Percentiles rank a stretch among this genome's conserved stretches.
These are phyloP conservation scores for Tetrahymena thermophila DNA, from an alignment of 73 alveolate genomes.

Conservation along the genomic window DNA sequence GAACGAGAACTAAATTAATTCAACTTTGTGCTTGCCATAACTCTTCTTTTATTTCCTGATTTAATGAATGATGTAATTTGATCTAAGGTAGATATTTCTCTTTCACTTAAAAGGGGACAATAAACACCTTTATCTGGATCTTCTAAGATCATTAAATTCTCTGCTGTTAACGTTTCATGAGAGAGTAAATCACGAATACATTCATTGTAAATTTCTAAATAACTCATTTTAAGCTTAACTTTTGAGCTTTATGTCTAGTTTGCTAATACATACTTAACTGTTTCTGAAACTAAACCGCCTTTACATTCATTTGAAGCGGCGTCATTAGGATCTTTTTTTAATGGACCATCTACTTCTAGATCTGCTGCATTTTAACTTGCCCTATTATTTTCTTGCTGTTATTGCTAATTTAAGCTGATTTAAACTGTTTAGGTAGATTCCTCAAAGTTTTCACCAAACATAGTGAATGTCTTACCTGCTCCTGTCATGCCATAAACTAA, in stretches of 20 bases:
- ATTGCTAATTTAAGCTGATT: neutral
- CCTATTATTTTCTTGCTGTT: neutral
- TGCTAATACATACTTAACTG: neutral
- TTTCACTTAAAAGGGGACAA: constrained; percentile 26
- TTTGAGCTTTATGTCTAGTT: constrained; percentile 3
- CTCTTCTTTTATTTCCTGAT: constrained; percentile 39
- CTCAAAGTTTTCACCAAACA: constrained; percentile 50
- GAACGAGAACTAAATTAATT: constrained; percentile 79
- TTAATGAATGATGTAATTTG: constrained; percentile 63
- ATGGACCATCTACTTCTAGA: neutral
- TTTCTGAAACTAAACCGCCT: neutral
- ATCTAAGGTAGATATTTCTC: constrained; percentile 32
- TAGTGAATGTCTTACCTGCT: constrained; percentile 55
- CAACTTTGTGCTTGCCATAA: constrained; percentile 86
- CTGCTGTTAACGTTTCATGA: neutral
- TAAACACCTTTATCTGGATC: constrained; percentile 20
- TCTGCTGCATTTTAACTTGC: neutral
- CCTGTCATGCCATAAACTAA: constrained; percentile 56
- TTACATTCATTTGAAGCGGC: neutral
- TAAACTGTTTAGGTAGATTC: neutral
- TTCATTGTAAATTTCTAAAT: constrained; percentile 84
- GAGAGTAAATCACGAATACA: constrained; percentile 72
- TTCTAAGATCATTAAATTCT: constrained; percentile 17
- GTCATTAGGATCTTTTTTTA: neutral
- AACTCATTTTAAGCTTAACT: constrained; percentile 51